These are phyloP conservation scores for Lasiosphaeria ovina DNA, from an alignment of 495 filamentous ascomycete species.

Conservation along the genomic window DNA sequence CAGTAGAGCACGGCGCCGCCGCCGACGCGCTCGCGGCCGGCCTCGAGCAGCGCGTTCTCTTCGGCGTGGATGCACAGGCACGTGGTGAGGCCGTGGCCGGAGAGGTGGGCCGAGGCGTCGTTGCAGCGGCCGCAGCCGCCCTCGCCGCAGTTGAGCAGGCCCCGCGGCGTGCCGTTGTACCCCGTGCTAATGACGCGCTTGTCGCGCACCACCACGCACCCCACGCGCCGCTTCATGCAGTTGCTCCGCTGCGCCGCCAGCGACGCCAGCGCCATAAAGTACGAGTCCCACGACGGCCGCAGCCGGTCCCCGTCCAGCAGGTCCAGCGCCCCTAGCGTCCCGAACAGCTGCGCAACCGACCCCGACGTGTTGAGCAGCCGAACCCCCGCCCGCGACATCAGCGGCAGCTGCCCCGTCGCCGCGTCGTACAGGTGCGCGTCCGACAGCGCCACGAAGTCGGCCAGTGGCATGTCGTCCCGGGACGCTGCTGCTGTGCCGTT, in stretches of 20 bases:
- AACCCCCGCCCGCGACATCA: conserved; percentile 77
- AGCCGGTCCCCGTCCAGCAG: conserved; percentile 75
- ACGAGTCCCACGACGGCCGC: conserved; percentile 92
- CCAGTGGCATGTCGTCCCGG: conserved; percentile 41
- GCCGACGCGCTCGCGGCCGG: conserved; percentile 84
- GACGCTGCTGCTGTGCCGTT: conserved; percentile 8
- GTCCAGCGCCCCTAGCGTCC: conserved; percentile 64
- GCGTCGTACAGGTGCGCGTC: conserved; percentile 76
- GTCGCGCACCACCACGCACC: conserved; percentile 89
- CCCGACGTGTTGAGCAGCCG: conserved; percentile 81
- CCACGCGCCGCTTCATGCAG: conserved; percentile 96
- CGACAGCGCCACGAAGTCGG: conserved; percentile 72
- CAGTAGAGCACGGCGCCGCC: conserved; percentile 83
- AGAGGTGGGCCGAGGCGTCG: conserved; percentile 47
- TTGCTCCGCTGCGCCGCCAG: conserved; percentile 89
- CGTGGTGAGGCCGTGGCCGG: conserved; percentile 72
- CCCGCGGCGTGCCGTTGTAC: conserved; percentile 94
- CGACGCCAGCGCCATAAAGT: conserved; percentile 94
- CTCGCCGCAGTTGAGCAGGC: conserved; percentile 85
- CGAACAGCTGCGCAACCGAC: conserved; percentile 65
- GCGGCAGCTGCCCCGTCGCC: conserved; percentile 59
- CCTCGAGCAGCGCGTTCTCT: conserved; percentile 94
- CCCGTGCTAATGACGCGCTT: conserved; percentile 89
- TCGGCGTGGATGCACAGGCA: conserved; percentile 96
- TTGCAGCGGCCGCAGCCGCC: conserved; percentile 93